These are phyloP conservation scores for Pythium rishiriense DNA, from an alignment of 352 stramenopile species.

Conservation along the genomic window DNA sequence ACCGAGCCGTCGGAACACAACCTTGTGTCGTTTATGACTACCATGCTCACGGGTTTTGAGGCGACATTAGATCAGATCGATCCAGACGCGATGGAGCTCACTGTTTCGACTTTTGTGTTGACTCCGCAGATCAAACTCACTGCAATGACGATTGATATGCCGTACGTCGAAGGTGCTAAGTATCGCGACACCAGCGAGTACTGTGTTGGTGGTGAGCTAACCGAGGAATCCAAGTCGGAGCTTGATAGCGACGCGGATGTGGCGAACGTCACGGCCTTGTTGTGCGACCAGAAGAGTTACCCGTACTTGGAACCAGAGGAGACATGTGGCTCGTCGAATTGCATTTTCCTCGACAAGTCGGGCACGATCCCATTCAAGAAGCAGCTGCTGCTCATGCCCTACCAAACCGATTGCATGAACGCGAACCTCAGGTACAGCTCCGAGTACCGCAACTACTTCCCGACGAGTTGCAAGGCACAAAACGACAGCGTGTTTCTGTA, in stretches of 20 bases:
- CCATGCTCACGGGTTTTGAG: slow-evolving; percentile 29
- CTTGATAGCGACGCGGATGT: too few species aligned
- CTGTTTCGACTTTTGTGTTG: slow-evolving; percentile 36
- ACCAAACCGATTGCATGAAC: slow-evolving; percentile 14
- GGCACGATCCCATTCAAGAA: slow-evolving; percentile 5
- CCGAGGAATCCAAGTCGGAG: not conserved
- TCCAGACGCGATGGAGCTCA: slow-evolving; percentile 28
- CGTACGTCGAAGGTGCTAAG: slow-evolving; percentile 22
- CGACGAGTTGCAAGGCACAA: slow-evolving; percentile 2
- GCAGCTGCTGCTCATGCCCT: slow-evolving; percentile 15
- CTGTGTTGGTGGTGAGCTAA: slow-evolving; percentile 23
- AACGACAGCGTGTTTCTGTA: slow-evolving; percentile 17
- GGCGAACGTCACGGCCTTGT: not conserved
- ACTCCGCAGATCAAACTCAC: slow-evolving; percentile 37
- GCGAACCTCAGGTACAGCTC: slow-evolving; percentile 14
- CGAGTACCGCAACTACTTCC: slow-evolving; percentile 14
- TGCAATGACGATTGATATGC: slow-evolving; percentile 40
- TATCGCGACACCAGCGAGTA: slow-evolving; percentile 35
- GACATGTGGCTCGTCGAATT: slow-evolving; percentile 13
- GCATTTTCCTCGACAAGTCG: slow-evolving; percentile 23
- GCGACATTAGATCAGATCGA: slow-evolving; percentile 29
- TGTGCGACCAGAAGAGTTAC: slow-evolving; percentile 37
- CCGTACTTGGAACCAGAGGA: slow-evolving; percentile 29
- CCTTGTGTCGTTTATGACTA: slow-evolving; percentile 32
- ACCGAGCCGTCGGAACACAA: too few species aligned